A percentile compares a stretch with the other conserved stretches of the same genome.
These are phyloP conservation scores for Leucaena leucocephala DNA, from an alignment of 306 rosid genomes.

Conservation along the genomic window DNA sequence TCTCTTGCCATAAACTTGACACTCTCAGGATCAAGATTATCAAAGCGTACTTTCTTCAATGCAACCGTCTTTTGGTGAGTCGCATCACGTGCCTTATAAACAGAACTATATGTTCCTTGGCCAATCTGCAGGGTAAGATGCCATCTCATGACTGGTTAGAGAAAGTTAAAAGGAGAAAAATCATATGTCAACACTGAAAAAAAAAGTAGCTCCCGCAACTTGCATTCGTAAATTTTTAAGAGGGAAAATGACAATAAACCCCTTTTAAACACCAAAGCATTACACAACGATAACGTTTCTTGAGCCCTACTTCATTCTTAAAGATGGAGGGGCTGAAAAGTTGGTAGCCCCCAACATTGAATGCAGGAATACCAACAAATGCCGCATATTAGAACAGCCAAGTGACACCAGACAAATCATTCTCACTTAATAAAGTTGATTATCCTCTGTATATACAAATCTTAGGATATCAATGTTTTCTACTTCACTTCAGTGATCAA, in stretches of 20 bases:
- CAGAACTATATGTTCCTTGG: slow-evolving; percentile 93
- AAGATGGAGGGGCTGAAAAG: neutral
- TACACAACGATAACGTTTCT: neutral
- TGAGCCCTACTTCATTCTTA: neutral
- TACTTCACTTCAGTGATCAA: neutral
- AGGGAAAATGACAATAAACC: slow-evolving; percentile 12
- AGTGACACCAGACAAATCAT: slow-evolving; percentile 13
- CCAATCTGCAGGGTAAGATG: slow-evolving; percentile 73
- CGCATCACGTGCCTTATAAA: slow-evolving; percentile 88
- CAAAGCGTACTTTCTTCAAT: slow-evolving; percentile 87
- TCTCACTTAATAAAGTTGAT: slow-evolving; percentile 6
- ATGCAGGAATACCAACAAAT: neutral
- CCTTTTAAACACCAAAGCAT: slow-evolving; percentile 6
- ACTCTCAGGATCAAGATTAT: slow-evolving; percentile 86
- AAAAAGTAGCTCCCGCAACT: neutral
- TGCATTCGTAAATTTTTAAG: neutral
- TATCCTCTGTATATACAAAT: slow-evolving; percentile 15
- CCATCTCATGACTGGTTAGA: slow-evolving; percentile 30
- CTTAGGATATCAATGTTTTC: slow-evolving; percentile 19
- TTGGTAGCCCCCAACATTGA: neutral
- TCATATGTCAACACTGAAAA: neutral
- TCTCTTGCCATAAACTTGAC: slow-evolving; percentile 97
- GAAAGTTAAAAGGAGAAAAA: slow-evolving; percentile 10
- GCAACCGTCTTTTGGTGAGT: slow-evolving; percentile 68
- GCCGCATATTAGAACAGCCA: slow-evolving; percentile 29